Evolutionary conservation across 2,329 filamentous ascomycete species (phyloP).

Genomic region (Sclerotinia borealis): DNA sequence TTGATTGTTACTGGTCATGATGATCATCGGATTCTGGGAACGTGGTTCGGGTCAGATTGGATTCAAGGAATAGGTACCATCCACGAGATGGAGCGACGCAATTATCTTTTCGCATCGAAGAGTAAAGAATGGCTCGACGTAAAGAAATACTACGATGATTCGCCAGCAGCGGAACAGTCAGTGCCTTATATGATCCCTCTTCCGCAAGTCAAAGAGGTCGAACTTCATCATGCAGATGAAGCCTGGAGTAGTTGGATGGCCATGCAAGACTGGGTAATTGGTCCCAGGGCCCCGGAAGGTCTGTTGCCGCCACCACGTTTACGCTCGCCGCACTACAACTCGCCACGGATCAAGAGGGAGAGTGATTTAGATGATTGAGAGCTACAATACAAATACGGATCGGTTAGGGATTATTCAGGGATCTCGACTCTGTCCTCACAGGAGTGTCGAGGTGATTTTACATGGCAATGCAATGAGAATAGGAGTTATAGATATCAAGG

Average conservation of each 20-base stretch:
- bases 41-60: slow-evolving; percentile 97
- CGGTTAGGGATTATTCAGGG: neutral
- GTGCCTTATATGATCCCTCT: slow-evolving; percentile 83
- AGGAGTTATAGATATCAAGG: neutral
- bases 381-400: neutral
- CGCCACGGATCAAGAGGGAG: slow-evolving; percentile 1
- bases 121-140: slow-evolving; percentile 84
- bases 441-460: neutral
- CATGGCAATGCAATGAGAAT: neutral
- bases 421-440: neutral
- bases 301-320: neutral
- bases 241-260: slow-evolving; percentile 93
- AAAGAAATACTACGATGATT: slow-evolving; percentile 87
- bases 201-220: slow-evolving; percentile 67
- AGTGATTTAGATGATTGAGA: neutral
- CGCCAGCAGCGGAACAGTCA: slow-evolving; percentile 48
- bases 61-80: slow-evolving; percentile 69
- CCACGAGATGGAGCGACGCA: slow-evolving; percentile 83
- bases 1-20: slow-evolving; percentile 91
- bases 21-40: slow-evolving; percentile 76
- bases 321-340: neutral
- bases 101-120: slow-evolving; percentile 94
- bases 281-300: slow-evolving; percentile 42
- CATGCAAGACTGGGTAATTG: slow-evolving; percentile 99
- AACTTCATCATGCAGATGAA: slow-evolving; percentile 76